A percentile compares a stretch with the other conserved stretches of the same genome.
Evolutionary conservation across 169 alveolate genomes (phyloP).

Genomic region (Eimeria acervulina): DNA sequence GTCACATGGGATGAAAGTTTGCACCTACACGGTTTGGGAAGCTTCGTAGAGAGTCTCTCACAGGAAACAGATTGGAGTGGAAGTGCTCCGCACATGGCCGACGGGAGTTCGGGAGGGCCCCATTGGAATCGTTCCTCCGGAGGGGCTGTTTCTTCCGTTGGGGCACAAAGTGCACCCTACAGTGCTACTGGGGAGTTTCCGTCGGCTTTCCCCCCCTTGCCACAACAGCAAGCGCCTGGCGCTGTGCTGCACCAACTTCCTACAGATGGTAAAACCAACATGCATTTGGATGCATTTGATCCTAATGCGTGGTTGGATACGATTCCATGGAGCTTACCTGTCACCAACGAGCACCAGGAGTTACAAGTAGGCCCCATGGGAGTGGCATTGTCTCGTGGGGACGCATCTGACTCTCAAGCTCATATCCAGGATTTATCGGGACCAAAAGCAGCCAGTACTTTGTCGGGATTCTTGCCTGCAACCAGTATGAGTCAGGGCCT

Average conservation of each 20-base stretch:
- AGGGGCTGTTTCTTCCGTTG: neutral
- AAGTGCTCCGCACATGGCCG: neutral
- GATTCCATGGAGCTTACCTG: neutral
- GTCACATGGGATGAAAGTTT: neutral
- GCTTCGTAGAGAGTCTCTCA: neutral
- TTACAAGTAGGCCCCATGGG: neutral
- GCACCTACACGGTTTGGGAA: neutral
- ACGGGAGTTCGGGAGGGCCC: neutral
- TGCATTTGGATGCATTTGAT: neutral
- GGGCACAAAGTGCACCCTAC: neutral
- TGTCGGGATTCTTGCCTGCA: neutral
- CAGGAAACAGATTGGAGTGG: neutral
- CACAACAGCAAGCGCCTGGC: neutral
- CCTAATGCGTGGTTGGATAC: neutral
- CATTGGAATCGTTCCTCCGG: neutral
- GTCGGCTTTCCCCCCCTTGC: neutral
- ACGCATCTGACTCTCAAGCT: neutral
- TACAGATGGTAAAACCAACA: neutral
- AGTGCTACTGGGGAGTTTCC: neutral
- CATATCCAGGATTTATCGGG: neutral
- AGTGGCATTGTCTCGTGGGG: neutral
- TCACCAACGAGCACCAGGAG: neutral
- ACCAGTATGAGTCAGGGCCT: neutral
- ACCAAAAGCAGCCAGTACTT: neutral
- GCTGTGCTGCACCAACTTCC: neutral